Evolutionary conservation across 352 stramenopile genomes (phyloP), one percentile per base, ranked within the genome.

Genomic region (Phytophthora crassamura): DNA sequence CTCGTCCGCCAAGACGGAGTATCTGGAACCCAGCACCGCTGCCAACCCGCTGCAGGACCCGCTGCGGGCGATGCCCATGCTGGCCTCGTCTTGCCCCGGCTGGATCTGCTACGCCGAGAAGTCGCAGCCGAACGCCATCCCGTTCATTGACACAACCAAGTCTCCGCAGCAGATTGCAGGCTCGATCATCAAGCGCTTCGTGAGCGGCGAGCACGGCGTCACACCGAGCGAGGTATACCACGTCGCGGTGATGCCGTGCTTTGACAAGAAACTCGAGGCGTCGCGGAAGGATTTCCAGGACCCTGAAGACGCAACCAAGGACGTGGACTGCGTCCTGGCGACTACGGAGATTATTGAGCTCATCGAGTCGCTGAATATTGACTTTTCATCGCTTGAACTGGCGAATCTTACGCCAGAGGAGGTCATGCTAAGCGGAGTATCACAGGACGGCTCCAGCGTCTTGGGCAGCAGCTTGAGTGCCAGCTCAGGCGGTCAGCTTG

Each of bases 31-130:
- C 6, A 81, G 60, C 38, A 85, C 79, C 25, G 36, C 50, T 35
- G 48, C 70, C 4, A 90, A 82, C 22, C 77, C 80, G 16, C 54
- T 93, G 35, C 85, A 93, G 43, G 77, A 89, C 51, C 82, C 85
- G 10, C 59, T 93, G 22, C 56, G 49, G 28, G 83, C 84, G 7
- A 80, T 98, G 38, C 97, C 97, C 20, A 93, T 99, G 70, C 72
- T 99, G 20, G 84, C 95, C n/a, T 98, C 95, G 0, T 94, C 93
- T 0, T 99, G 97, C 76, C 97, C 97, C 33, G 97, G 97, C 18
- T 98, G 98, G 82, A 96, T 99, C 20, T 99, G 97, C 67, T 98
- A 99, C 61, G 94, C 97, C 0, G 97, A 99, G 78, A 99, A 99
- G 78, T 97, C 92, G 18, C 87, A 97, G 45, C 90, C 94, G n/a